A percentile compares a stretch with the other conserved stretches of the same genome.
Evolutionary conservation across 2,329 filamentous ascomycete species (phyloP).

Genomic region (Fusarium buharicum): DNA sequence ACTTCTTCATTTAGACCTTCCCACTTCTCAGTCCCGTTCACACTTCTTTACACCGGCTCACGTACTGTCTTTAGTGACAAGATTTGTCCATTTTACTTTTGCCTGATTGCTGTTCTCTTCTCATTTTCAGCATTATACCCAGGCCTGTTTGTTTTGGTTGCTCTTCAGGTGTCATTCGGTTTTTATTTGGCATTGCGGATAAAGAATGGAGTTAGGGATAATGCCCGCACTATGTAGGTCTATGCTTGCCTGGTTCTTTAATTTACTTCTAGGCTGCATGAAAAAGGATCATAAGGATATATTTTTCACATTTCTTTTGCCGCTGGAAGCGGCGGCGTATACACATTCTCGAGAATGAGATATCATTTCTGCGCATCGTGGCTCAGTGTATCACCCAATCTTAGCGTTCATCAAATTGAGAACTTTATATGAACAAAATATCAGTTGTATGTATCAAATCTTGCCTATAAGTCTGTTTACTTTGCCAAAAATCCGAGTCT

Average conservation of each 20-base stretch:
- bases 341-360: background rate
- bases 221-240: background rate
- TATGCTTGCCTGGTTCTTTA: background rate
- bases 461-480: background rate
- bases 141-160: background rate
- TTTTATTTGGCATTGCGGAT: background rate
- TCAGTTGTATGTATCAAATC: background rate
- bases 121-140: background rate
- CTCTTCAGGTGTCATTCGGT: background rate
- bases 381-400: background rate
- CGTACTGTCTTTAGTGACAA: background rate
- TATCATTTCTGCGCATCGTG: accelerated
- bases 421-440: background rate
- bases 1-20: background rate
- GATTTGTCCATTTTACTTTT: background rate
- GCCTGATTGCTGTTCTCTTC: background rate
- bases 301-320: background rate
- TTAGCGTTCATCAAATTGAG: background rate
- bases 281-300: background rate
- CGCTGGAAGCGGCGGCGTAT: background rate
- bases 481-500: background rate
- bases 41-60: background rate
- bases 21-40: background rate
- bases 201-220: background rate
- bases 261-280: background rate